phyloP scores from a whole-genome alignment of 192 early-diverging fungal genomes.

The Spizellomyces punctatus region DNA sequence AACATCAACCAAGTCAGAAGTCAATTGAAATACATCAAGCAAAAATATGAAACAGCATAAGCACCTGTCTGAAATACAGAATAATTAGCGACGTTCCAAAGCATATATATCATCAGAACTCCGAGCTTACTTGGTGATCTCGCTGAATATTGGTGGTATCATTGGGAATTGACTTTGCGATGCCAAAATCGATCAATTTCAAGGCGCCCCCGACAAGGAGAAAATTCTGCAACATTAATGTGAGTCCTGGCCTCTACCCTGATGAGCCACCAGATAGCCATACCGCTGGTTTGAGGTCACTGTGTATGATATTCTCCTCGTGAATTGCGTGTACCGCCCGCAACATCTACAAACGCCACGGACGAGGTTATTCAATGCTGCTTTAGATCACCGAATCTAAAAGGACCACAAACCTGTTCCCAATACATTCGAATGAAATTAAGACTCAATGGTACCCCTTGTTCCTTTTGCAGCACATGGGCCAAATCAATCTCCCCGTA shows the following conservation, averaged over 20 bases:
- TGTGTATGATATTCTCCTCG: constrained; percentile 85
- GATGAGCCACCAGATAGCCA: neutral
- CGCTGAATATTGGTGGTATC: constrained; percentile 93
- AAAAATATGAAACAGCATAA: neutral
- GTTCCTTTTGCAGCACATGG: constrained; percentile 42
- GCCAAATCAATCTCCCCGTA: constrained; percentile 90
- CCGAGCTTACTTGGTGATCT: constrained; percentile 59
- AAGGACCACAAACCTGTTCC: constrained; percentile 65
- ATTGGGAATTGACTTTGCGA: constrained; percentile 90
- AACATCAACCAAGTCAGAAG: too few species aligned
- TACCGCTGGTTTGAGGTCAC: constrained; percentile 90
- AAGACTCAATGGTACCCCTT: constrained; percentile 58
- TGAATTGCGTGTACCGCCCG: constrained; percentile 87
- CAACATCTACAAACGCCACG: constrained; percentile 69
- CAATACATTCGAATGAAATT: constrained; percentile 83
- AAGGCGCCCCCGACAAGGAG: constrained; percentile 80
- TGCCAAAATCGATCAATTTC: constrained; percentile 98
- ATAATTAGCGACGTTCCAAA: too few species aligned
- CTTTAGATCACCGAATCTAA: neutral
- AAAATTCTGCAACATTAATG: constrained; percentile 65
- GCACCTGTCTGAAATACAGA: too few species aligned
- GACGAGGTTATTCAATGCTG: neutral
- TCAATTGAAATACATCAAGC: neutral
- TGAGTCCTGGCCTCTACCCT: constrained; percentile 2
- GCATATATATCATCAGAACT: constrained; percentile 23